Conservation (phyloP, 2,329 filamentous ascomycete species). For the Diplodia seriata region DNA sequence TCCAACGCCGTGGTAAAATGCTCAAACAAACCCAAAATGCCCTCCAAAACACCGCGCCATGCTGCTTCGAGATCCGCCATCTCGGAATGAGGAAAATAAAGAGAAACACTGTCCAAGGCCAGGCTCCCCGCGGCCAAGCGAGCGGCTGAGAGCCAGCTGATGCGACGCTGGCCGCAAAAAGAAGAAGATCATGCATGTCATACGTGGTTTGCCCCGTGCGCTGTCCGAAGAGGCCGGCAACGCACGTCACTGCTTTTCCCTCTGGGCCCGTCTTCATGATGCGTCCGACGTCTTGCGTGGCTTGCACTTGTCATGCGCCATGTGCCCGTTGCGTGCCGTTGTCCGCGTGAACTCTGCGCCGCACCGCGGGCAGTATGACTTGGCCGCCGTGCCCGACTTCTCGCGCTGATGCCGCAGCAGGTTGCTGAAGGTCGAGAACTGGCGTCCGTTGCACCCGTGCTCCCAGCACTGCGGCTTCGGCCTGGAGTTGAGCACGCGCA, state of each 20-base stretch:
- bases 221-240: not conserved
- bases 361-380: constrained; percentile 88
- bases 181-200: constrained; percentile 32
- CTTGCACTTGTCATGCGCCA: constrained; percentile 91
- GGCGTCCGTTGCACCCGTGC: constrained; percentile 92
- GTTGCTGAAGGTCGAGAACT: constrained; percentile 97
- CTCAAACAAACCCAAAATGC: constrained; percentile 12
- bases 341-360: constrained; percentile 93
- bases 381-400: constrained; percentile 88
- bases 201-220: constrained; percentile 18
- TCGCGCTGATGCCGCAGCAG: constrained; percentile 90
- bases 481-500: constrained; percentile 75
- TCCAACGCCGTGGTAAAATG: constrained; percentile 31
- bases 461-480: constrained; percentile 98
- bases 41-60: constrained; percentile 31
- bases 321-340: constrained; percentile 84
- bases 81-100: constrained; percentile 1
- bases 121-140: constrained; percentile 18
- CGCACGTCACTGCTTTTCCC: constrained; percentile 6
- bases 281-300: constrained; percentile 61
- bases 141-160: constrained; percentile 26
- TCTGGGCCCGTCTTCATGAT: constrained; percentile 22
- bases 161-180: constrained; percentile 27
- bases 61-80: constrained; percentile 22
- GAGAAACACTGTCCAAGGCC: constrained; percentile 2